phyloP scores from a whole-genome alignment of 495 filamentous ascomycete genomes.

The Emericellopsis terricola region DNA sequence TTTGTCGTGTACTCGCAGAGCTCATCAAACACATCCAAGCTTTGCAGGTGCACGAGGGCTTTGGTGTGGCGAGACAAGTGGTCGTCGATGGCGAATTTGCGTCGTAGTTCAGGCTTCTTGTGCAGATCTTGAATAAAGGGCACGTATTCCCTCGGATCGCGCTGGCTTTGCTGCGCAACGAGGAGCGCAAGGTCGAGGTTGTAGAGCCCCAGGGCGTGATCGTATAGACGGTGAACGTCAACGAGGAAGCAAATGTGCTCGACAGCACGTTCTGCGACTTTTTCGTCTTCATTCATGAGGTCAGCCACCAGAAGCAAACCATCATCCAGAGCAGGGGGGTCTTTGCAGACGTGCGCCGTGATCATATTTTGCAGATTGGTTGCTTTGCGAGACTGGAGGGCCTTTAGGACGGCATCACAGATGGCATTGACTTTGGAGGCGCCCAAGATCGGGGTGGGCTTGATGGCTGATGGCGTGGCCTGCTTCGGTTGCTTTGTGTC shows the following conservation, averaged over 20 bases:
- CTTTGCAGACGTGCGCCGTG: conserved; percentile 87
- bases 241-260: conserved; percentile 95
- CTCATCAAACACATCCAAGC: conserved; percentile 49
- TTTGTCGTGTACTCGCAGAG: conserved; percentile 54
- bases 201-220: conserved; percentile 78
- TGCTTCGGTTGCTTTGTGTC: conserved; percentile 41
- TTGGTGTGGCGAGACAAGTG: conserved; percentile 57
- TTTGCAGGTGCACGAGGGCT: conserved; percentile 58
- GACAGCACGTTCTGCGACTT: conserved; percentile 64
- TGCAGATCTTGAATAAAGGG: conserved; percentile 83
- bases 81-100: conserved; percentile 75
- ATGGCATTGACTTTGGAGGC: conserved; percentile 66
- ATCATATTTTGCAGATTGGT: conserved; percentile 81
- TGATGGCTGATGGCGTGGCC: too few relatives aligned
- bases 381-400: conserved; percentile 40
- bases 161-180: conserved; percentile 89
- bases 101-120: conserved; percentile 43
- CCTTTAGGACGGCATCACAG: conserved; percentile 66
- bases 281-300: conserved; percentile 46
- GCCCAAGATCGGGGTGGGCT: conserved; percentile 6
- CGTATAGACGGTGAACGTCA: conserved; percentile 84
- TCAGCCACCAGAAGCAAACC: conserved; percentile 62
- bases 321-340: conserved; percentile 73
- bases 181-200: conserved; percentile 76
- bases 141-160: conserved; percentile 88